Conservation (phyloP, 1,139 yeast genomes). For the Scheffersomyces titani region DNA sequence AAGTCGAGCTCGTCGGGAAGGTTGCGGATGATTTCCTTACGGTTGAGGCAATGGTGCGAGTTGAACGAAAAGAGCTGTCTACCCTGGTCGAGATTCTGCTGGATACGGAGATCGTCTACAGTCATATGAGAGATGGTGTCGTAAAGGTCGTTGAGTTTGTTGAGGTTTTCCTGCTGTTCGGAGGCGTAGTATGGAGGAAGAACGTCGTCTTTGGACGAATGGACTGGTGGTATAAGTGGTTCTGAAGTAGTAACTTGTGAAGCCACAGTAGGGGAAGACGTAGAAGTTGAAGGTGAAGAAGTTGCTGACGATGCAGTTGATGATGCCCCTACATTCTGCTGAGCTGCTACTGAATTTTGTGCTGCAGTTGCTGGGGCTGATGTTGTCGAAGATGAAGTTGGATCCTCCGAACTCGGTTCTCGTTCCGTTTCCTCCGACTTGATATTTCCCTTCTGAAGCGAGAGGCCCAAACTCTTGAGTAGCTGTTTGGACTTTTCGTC, state of each 20-base stretch:
- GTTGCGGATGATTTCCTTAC: constrained; percentile 32
- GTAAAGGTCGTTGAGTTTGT: constrained; percentile 15
- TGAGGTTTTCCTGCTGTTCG: constrained; percentile 7
- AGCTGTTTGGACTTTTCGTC: constrained; percentile 30
- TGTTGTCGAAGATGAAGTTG: neutral
- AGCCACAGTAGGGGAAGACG: neutral
- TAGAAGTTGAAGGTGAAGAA: neutral
- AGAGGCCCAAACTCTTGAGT: constrained; percentile 28
- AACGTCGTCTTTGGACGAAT: neutral
- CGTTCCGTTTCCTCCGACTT: constrained; percentile 14
- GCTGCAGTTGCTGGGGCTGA: neutral
- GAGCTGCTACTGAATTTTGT: neutral
- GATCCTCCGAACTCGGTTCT: neutral
- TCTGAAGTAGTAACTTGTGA: neutral
- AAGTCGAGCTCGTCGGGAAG: constrained; percentile 44
- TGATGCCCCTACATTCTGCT: neutral
- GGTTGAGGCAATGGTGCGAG: constrained; percentile 38
- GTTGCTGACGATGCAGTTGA: neutral
- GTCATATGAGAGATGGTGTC: constrained; percentile 42
- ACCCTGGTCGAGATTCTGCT: constrained; percentile 40
- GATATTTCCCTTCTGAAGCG: constrained; percentile 32
- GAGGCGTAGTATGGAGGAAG: constrained; percentile 2
- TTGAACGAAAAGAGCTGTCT: constrained; percentile 35
- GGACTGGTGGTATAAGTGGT: neutral
- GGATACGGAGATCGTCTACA: constrained; percentile 38